phyloP scores from a whole-genome alignment of 2,329 filamentous ascomycete genomes.

The Cercospora sesami region DNA sequence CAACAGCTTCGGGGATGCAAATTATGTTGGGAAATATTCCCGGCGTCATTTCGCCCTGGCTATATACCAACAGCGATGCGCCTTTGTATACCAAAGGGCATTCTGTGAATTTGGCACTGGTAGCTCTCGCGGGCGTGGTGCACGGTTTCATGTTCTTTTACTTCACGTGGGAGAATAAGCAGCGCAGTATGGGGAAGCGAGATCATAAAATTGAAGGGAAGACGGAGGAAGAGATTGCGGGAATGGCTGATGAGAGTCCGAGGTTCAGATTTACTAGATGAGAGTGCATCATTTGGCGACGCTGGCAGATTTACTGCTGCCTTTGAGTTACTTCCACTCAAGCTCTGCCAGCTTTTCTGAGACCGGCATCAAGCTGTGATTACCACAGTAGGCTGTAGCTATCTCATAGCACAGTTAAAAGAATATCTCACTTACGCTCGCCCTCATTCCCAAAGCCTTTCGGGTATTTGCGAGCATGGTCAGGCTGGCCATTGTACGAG shows the following conservation, averaged over 20 bases:
- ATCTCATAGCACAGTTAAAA: background rate
- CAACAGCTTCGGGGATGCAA: conserved; percentile 69
- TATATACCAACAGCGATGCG: conserved; percentile 49
- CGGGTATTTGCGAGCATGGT: conserved; percentile 27
- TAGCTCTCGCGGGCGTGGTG: conserved; percentile 48
- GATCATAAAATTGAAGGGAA: conserved; percentile 44
- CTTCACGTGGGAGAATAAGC: conserved; percentile 42
- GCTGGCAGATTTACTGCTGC: background rate
- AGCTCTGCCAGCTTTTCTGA: background rate
- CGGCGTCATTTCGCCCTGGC: conserved; percentile 46
- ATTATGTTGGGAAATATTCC: conserved; percentile 68
- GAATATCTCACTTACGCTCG: background rate
- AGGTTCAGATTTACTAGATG: conserved; percentile 46
- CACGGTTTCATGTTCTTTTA: conserved; percentile 41
- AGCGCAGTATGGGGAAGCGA: conserved; percentile 42
- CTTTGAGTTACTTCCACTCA: background rate
- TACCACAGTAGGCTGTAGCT: too few relatives aligned
- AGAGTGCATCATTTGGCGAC: background rate
- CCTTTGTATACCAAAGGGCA: conserved; percentile 55
- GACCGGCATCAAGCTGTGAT: background rate
- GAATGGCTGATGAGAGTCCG: conserved; percentile 49
- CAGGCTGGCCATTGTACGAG: conserved; percentile 24
- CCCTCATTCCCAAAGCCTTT: conserved; percentile 17
- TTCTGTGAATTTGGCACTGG: conserved; percentile 43
- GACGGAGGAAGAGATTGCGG: conserved; percentile 46